Evolutionary conservation across 768 basidiomycete genomes (phyloP), one percentile per base, ranked within the genome.

Genomic region (Saitozyma sp.): DNA sequence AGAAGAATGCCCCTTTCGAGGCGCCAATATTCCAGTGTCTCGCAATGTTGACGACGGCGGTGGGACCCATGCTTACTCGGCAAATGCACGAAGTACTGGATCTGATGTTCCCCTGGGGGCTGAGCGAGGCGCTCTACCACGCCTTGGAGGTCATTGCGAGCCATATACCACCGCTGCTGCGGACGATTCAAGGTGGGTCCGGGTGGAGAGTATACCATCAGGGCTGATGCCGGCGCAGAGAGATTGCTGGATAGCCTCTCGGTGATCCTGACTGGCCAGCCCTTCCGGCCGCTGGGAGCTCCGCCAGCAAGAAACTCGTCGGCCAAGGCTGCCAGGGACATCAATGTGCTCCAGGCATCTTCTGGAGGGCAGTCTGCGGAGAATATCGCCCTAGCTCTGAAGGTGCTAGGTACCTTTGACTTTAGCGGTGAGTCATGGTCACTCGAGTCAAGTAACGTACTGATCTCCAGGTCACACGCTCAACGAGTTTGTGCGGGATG

Each of bases 21-120:
- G 92, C 92, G 67, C 89, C 94, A 0, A 92, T 98, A 62, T 98
- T 99, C 75, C 91, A 97, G 83, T 98, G 96, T 79, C 86, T 99
- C 62, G 92, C 92, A 43, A 95, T 97, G 92, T 83, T 99, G 49
- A 92, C 94, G 0, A 86, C 87, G 1, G 91, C 96, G 9, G 93
- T 99, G 40, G 96, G 96, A 0, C 93, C 93, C 2, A 95, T 93
- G 78, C 82, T 99, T 52, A 98, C 96, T 0, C 93, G 95, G 75
- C 84, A 95, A 51, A 84, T 99, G 61, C 96, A 97, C 79, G 96
- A 98, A 74, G 90, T 97, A 68, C 85, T 99, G 40, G 94, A 98
- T 77, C 82, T 96, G 48, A 98, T 99, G 90, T 90, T 98, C 74
- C 89, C 88, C 0, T 95, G 89, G 74, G 95, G 93, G 3, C 80